These are phyloP conservation scores for Glarea lozoyensis DNA, from an alignment of 495 filamentous ascomycete genomes.

Conservation along the genomic window DNA sequence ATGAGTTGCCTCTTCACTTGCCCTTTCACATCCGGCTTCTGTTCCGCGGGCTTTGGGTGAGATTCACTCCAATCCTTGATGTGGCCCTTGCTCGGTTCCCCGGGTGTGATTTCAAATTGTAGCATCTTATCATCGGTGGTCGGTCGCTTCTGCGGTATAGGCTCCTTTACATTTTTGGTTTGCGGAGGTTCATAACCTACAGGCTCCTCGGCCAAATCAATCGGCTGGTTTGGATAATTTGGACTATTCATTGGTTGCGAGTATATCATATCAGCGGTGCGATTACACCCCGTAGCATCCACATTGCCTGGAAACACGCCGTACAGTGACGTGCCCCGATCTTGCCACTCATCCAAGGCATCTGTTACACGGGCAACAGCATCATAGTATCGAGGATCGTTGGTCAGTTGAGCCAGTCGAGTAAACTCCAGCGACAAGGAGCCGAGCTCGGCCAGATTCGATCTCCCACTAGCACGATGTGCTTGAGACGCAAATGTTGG, in stretches of 20 bases:
- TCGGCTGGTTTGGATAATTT: conserved; percentile 1
- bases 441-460: conserved; percentile 77
- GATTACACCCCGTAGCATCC: conserved; percentile 59
- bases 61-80: conserved; percentile 15
- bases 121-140: conserved; percentile 4
- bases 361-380: conserved; percentile 88
- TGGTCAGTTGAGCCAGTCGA: conserved; percentile 82
- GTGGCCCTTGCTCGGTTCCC: conserved; percentile 16
- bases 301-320: conserved; percentile 78
- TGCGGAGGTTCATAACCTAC: conserved; percentile 14
- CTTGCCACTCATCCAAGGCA: conserved; percentile 72
- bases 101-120: conserved; percentile 14
- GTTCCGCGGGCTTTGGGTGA: not conserved
- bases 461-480: conserved; percentile 52
- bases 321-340: conserved; percentile 57
- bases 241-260: conserved; percentile 4
- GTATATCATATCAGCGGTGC: conserved; percentile 23
- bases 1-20: conserved; percentile 3
- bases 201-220: conserved; percentile 5
- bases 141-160: conserved; percentile 7
- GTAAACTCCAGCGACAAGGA: conserved; percentile 94
- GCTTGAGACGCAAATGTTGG: conserved; percentile 55
- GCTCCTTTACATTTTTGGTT: conserved; percentile 5
- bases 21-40: no score
- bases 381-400: conserved; percentile 85